Evolutionary conservation across 108 stramenopile genomes (phyloP).

Genomic region (Skeletonema costatum): DNA sequence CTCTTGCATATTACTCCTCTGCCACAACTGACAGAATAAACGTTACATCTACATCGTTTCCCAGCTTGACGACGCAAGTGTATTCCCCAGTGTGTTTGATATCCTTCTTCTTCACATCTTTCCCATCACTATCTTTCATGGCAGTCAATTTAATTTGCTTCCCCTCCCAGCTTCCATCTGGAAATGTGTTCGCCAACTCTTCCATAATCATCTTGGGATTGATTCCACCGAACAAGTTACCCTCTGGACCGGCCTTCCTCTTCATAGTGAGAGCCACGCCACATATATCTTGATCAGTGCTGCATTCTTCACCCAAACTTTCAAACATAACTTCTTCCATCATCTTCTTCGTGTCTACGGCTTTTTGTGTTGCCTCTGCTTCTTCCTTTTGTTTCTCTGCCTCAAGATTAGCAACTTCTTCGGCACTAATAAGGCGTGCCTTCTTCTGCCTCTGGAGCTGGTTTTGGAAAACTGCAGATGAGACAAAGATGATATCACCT

Average conservation of each 20-base stretch:
- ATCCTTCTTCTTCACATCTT: constrained; percentile 55
- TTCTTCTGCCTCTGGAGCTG: constrained; percentile 63
- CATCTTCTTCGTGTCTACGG: constrained; percentile 31
- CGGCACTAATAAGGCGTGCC: constrained; percentile 65
- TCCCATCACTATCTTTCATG: constrained; percentile 54
- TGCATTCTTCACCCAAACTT: constrained; percentile 28
- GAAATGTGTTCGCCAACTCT: constrained; percentile 50
- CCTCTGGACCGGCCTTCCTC: constrained; percentile 76
- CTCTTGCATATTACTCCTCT: constrained; percentile 8
- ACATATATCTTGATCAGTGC: constrained; percentile 22
- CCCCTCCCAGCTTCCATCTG: constrained; percentile 42
- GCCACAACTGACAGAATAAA: constrained; percentile 53
- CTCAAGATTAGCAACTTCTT: constrained; percentile 55
- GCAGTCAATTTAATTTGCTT: constrained; percentile 55
- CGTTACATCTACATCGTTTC: constrained; percentile 54
- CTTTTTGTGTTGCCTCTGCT: constrained; percentile 35
- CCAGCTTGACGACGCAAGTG: constrained; percentile 48
- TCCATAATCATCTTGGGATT: constrained; percentile 67
- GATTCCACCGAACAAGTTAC: constrained; percentile 81
- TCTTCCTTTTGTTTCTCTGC: constrained; percentile 28
- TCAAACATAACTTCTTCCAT: constrained; percentile 24
- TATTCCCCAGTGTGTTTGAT: constrained; percentile 75
- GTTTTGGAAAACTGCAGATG: constrained; percentile 78
- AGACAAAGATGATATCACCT: constrained; percentile 73
- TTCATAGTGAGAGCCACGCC: constrained; percentile 31